These are phyloP conservation scores for Pelomyxa schiedti DNA, from an alignment of 78 protist species.

Conservation along the genomic window DNA sequence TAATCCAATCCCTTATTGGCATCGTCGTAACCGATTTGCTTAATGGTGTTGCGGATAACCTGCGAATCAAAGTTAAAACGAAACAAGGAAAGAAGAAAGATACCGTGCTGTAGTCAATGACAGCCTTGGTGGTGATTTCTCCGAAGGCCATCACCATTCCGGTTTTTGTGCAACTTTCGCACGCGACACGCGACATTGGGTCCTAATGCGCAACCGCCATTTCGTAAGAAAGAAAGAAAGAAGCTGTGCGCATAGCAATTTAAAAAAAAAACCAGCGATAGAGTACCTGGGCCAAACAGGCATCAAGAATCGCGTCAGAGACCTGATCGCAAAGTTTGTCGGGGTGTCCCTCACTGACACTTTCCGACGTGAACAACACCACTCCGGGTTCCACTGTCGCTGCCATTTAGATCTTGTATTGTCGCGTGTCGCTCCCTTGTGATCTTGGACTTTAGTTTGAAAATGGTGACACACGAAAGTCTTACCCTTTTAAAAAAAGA, in stretches of 20 bases:
- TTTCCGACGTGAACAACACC: background rate
- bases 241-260: background rate
- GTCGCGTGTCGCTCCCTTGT: no score
- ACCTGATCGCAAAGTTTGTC: constrained; percentile 99
- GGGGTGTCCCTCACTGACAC: constrained; percentile 3
- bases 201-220: no score
- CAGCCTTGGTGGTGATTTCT: constrained; percentile 96
- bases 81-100: background rate
- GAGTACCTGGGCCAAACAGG: constrained; percentile 95
- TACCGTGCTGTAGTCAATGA: constrained; percentile 76
- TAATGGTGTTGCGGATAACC: constrained; percentile 87
- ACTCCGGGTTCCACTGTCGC: no score
- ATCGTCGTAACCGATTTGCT: constrained; percentile 93
- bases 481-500: no score
- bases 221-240: background rate
- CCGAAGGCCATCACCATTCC: constrained; percentile 97
- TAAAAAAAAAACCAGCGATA: background rate
- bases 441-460: no score
- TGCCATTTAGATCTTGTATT: no score
- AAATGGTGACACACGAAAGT: no score
- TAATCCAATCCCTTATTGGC: constrained; percentile 85
- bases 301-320: constrained; percentile 98
- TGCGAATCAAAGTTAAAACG: no score
- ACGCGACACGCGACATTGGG: background rate
- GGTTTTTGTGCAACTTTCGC: constrained; percentile 92